Percentiles rank a stretch among this genome's conserved stretches.
Conservation (phyloP, 2,329 filamentous ascomycete genomes). For the Hypoxylon sp. region DNA sequence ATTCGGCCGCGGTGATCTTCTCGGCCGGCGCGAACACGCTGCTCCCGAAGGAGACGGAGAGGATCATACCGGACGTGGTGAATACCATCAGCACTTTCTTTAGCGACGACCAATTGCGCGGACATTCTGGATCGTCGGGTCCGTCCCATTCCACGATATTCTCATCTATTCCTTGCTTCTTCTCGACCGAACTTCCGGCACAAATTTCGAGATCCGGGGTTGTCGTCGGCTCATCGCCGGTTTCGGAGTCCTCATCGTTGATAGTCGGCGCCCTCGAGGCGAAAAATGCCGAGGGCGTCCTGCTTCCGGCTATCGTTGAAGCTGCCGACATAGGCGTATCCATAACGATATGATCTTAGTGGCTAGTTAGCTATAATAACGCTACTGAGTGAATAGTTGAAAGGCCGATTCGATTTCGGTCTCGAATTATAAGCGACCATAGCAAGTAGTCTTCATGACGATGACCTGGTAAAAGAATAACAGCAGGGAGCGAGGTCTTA, state of each 20-base stretch:
- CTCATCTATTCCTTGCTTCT: not conserved
- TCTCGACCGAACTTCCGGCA: not conserved
- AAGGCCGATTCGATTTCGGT: not conserved
- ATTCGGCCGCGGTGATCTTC: slow-evolving; percentile 27
- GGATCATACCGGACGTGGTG: slow-evolving; percentile 30
- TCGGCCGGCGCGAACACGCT: slow-evolving; percentile 38
- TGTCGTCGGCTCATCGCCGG: not conserved
- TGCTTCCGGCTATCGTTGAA: slow-evolving; percentile 12
- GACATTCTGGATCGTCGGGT: slow-evolving; percentile 34
- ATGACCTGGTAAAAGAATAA: not conserved
- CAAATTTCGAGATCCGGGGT: not conserved
- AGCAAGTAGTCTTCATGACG: not conserved
- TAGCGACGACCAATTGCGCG: slow-evolving; percentile 32
- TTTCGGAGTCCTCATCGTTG: not conserved
- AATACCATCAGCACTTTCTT: slow-evolving; percentile 35
- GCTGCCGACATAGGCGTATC: slow-evolving; percentile 11
- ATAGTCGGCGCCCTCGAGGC: slow-evolving; percentile 10
- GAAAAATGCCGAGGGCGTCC: slow-evolving; percentile 6
- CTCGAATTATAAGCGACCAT: not conserved
- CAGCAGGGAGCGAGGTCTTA: not conserved
- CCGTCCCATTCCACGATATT: slow-evolving; percentile 38
- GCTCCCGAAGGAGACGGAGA: slow-evolving; percentile 37
- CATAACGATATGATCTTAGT: not conserved
- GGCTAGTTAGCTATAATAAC: not conserved
- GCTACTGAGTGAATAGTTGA: not conserved